Evolutionary conservation across 345 rosid species (phyloP).

Genomic region (Populus euphratica): DNA sequence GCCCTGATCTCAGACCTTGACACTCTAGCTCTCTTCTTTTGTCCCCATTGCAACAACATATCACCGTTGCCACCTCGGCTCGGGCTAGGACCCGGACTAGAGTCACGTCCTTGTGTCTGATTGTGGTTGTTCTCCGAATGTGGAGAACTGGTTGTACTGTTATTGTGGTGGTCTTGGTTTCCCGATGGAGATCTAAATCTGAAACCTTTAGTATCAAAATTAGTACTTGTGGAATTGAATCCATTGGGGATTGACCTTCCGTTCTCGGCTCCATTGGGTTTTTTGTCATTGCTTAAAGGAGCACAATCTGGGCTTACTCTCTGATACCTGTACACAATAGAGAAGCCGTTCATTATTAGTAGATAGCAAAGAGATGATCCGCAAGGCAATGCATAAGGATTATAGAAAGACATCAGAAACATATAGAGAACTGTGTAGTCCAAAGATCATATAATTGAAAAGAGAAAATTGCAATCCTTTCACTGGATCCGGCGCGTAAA

Average conservation of each 20-base stretch:
- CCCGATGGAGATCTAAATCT: constrained; percentile 39
- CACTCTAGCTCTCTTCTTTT: constrained; percentile 56
- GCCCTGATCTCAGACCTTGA: constrained; percentile 54
- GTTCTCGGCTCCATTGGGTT: constrained; percentile 21
- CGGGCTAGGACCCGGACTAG: constrained; percentile 22
- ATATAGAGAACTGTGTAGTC: background rate
- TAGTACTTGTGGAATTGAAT: constrained; percentile 1
- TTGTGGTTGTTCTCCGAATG: constrained; percentile 19
- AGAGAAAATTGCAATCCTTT: background rate
- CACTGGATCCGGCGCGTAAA: background rate
- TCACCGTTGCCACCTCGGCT: constrained; percentile 35
- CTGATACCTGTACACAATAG: constrained; percentile 42
- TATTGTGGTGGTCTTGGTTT: constrained; percentile 25
- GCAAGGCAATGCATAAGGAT: background rate
- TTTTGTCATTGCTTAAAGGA: constrained; percentile 46
- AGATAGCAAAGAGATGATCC: background rate
- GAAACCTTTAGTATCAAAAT: constrained; percentile 29
- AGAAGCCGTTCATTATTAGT: too few species aligned
- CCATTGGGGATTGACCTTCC: constrained; percentile 19
- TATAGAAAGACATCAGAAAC: background rate
- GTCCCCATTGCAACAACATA: constrained; percentile 65
- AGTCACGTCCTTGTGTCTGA: constrained; percentile 7
- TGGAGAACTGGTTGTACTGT: constrained; percentile 25
- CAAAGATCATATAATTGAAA: background rate
- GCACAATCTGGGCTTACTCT: constrained; percentile 56